Conservation (phyloP, 1,284 basidiomycete species). For the Cryptococcus sp. region DNA sequence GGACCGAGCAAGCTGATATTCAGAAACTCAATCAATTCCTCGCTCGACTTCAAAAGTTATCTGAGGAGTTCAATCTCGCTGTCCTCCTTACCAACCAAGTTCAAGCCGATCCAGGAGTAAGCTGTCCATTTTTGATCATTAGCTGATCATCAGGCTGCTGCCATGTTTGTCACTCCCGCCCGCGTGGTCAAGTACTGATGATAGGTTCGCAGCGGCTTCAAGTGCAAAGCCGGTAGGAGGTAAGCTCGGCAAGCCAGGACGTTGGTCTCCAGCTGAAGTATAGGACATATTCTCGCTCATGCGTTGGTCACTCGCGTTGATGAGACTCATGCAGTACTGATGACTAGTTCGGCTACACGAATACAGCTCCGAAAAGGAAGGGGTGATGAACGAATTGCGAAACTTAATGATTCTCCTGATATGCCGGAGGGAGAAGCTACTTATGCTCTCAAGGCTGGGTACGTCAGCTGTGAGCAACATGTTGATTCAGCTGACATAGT, state of each 20-base stretch:
- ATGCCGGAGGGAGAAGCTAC: conserved; percentile 87
- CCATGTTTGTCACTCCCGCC: conserved; percentile 54
- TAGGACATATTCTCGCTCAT: conserved; percentile 47
- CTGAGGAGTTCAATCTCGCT: conserved; percentile 78
- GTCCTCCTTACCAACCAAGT: conserved; percentile 87
- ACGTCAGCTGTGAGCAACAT: conserved; percentile 7
- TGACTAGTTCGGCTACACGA: conserved; percentile 35
- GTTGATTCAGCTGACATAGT: not conserved
- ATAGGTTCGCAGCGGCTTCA: conserved; percentile 74
- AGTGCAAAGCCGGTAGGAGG: conserved; percentile 82
- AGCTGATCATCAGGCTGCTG: conserved; percentile 55
- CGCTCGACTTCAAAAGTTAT: conserved; percentile 80
- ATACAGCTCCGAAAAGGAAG: conserved; percentile 60
- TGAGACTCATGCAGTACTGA: not conserved
- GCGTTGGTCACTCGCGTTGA: conserved; percentile 32
- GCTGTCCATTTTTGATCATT: conserved; percentile 1
- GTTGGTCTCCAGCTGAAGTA: not conserved
- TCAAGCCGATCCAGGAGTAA: conserved; percentile 76
- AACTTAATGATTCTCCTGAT: conserved; percentile 88
- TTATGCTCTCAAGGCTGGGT: conserved; percentile 62
- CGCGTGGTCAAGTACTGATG: not conserved
- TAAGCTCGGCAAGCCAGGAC: conserved; percentile 26
- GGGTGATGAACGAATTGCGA: conserved; percentile 92
- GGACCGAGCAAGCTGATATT: not conserved
- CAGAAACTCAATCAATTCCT: conserved; percentile 67